Conservation (phyloP, 2,329 filamentous ascomycete species). For the Diaporthe batatas region DNA sequence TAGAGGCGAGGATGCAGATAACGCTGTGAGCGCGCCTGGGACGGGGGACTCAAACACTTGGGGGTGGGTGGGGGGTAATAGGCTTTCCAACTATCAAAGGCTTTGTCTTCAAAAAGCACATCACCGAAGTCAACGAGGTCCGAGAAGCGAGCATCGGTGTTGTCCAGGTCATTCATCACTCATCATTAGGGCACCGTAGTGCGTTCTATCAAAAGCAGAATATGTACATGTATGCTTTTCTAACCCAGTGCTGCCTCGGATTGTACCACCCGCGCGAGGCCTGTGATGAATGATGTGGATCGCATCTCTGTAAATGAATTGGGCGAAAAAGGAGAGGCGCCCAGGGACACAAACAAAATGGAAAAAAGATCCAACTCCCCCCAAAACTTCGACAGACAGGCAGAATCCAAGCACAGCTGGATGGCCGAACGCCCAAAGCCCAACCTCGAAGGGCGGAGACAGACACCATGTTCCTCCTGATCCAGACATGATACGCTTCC, state of each 20-base stretch:
- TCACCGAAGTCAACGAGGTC: background rate
- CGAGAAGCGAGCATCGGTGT: background rate
- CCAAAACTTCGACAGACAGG: background rate
- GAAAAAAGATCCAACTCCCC: background rate
- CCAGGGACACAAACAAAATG: background rate
- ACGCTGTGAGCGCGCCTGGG: background rate
- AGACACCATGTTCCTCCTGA: constrained; percentile 18
- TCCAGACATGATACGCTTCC: constrained; percentile 16
- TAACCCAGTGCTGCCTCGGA: background rate
- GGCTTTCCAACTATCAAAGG: background rate
- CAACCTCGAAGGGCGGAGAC: background rate
- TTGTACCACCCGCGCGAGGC: background rate
- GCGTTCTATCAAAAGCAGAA: constrained; percentile 18
- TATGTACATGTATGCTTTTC: constrained; percentile 23
- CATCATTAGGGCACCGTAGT: constrained; percentile 39
- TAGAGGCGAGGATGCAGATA: background rate
- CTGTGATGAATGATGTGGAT: background rate
- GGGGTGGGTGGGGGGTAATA: no score
- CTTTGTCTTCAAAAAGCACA: background rate
- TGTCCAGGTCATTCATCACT: constrained; percentile 38
- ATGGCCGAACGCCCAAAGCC: constrained; percentile 2
- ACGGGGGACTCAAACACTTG: background rate
- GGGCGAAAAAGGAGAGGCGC: constrained; percentile 7
- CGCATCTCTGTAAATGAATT: background rate
- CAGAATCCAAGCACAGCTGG: constrained; percentile 29